A percentile compares a stretch with the other conserved stretches of the same genome.
Conservation (phyloP, 2,329 filamentous ascomycete species). For the Stylonectria norvegica region DNA sequence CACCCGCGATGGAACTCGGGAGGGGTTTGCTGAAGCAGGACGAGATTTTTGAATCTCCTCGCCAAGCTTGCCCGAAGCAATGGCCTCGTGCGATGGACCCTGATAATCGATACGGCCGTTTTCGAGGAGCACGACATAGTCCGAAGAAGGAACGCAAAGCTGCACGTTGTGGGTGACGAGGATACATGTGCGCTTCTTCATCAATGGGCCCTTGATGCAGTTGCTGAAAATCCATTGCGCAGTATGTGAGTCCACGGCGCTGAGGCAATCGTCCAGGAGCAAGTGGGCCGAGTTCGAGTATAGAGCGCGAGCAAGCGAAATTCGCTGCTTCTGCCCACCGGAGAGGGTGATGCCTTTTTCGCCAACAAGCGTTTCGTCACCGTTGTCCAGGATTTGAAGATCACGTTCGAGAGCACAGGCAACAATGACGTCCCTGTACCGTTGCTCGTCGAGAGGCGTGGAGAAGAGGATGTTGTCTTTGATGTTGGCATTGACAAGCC, state of each 20-base stretch:
- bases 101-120: constrained; percentile 78
- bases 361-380: constrained; percentile 89
- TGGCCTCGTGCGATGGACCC: constrained; percentile 73
- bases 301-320: constrained; percentile 92
- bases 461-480: constrained; percentile 95
- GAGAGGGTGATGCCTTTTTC: constrained; percentile 97
- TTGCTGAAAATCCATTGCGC: constrained; percentile 97
- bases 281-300: constrained; percentile 92
- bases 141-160: constrained; percentile 77
- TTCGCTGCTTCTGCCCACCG: constrained; percentile 95
- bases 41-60: constrained; percentile 76
- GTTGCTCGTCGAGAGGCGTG: constrained; percentile 70
- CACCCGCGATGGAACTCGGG: constrained; percentile 71
- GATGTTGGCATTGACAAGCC: constrained; percentile 94
- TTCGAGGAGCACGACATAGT: constrained; percentile 79
- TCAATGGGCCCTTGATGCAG: constrained; percentile 83
- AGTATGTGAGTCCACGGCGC: constrained; percentile 94
- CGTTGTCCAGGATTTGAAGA: constrained; percentile 84
- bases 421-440: constrained; percentile 83
- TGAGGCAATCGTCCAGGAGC: constrained; percentile 90
- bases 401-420: constrained; percentile 91
- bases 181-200: constrained; percentile 86
- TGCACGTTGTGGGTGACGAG: constrained; percentile 92
- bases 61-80: constrained; percentile 82
- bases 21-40: constrained; percentile 65